phyloP scores from a whole-genome alignment of 2,329 filamentous ascomycete species.

The Plenodomus tracheiphilus region DNA sequence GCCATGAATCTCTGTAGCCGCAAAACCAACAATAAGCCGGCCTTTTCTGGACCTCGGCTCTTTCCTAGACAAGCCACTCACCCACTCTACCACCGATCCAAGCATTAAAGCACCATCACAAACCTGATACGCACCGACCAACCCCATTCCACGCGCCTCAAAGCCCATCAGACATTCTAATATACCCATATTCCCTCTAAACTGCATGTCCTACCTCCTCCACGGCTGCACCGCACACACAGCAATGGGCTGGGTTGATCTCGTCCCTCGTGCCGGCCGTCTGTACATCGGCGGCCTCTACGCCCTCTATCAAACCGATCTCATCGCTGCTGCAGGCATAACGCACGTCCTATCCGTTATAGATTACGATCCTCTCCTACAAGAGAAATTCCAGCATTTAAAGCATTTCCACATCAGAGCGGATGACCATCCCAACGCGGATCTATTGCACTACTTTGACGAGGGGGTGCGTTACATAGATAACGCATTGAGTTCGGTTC shows the following conservation, averaged over 20 bases:
- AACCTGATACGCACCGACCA: no score
- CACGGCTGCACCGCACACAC: conserved; percentile 35
- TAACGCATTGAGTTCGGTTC: conserved; percentile 14
- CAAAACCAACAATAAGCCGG: no score
- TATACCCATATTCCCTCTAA: no score
- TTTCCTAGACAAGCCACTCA: not conserved
- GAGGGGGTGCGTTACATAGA: conserved; percentile 28
- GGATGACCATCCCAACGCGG: conserved; percentile 39
- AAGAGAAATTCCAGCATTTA: conserved; percentile 30
- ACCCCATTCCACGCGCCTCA: not conserved
- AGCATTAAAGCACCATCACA: no score
- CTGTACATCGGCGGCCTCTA: conserved; percentile 50
- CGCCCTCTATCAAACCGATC: conserved; percentile 46
- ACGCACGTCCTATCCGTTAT: conserved; percentile 40
- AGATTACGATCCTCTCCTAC: conserved; percentile 35
- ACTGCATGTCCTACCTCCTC: conserved; percentile 37
- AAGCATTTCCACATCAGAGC: conserved; percentile 36
- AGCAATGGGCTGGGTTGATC: conserved; percentile 46
- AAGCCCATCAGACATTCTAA: not conserved
- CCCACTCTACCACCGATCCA: not conserved
- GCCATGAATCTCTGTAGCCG: no score
- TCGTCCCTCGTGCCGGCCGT: conserved; percentile 37
- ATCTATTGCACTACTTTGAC: conserved; percentile 33
- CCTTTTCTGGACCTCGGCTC: not conserved
- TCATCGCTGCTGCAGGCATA: conserved; percentile 35